phyloP scores from a whole-genome alignment of 495 filamentous ascomycete genomes.

The Penicillium alfredii region DNA sequence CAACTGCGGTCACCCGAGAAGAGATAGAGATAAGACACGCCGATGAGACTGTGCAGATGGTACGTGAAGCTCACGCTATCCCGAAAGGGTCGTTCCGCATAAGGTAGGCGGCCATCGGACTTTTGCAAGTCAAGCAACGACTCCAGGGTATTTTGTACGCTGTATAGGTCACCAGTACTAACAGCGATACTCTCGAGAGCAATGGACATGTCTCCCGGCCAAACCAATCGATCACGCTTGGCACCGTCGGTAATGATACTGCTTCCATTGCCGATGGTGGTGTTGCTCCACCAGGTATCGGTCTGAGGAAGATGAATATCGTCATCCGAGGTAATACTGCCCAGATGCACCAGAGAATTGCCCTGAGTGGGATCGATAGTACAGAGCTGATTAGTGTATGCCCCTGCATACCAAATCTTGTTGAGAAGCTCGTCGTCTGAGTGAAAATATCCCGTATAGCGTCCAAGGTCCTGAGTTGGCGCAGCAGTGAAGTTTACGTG shows the following conservation, averaged over 20 bases:
- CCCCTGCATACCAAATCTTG: conserved; percentile 58
- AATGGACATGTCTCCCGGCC: conserved; percentile 55
- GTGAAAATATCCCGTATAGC: conserved; percentile 56
- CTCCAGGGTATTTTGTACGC: conserved; percentile 48
- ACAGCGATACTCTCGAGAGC: conserved; percentile 47
- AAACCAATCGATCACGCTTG: conserved; percentile 50
- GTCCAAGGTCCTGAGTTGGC: conserved; percentile 45
- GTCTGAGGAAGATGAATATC: conserved; percentile 19
- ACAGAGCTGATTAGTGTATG: conserved; percentile 54
- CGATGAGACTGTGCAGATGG: conserved; percentile 52
- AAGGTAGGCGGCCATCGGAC: conserved; percentile 37
- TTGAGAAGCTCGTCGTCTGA: conserved; percentile 51
- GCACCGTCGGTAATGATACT: conserved; percentile 50
- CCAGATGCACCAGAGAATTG: conserved; percentile 38
- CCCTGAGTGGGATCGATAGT: conserved; percentile 48
- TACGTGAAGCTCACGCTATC: conserved; percentile 49
- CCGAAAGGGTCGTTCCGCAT: conserved; percentile 44
- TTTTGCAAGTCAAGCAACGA: conserved; percentile 47
- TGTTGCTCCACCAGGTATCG: conserved; percentile 25
- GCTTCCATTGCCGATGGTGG: conserved; percentile 42
- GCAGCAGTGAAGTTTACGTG: conserved; percentile 28
- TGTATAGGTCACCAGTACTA: conserved; percentile 48
- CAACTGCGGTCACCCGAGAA: conserved; percentile 46
- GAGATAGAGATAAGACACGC: conserved; percentile 47
- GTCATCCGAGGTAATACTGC: conserved; percentile 10